A percentile compares a stretch with the other conserved stretches of the same genome.
Conservation (phyloP, 163 green algal species). For the Prototheca wickerhamii region DNA sequence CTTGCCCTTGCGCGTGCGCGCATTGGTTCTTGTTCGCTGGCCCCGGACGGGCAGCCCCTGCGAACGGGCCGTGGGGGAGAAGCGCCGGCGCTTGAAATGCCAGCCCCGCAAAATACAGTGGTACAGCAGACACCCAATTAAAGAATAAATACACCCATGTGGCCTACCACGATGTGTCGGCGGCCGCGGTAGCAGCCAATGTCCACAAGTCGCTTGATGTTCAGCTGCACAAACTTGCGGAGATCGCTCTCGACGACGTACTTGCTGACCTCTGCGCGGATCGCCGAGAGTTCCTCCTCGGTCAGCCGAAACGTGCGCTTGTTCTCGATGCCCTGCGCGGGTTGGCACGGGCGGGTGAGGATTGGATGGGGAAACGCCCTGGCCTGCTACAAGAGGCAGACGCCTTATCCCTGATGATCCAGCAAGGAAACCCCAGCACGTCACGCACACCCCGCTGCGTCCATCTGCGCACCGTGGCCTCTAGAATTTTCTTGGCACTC, state of each 20-base stretch:
- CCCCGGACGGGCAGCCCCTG: slow-evolving; percentile 80
- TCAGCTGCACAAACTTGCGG: slow-evolving; percentile 63
- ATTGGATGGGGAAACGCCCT: too few relatives aligned
- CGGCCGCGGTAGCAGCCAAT: slow-evolving; percentile 83
- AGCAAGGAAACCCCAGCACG: slow-evolving; percentile 5
- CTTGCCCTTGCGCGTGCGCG: slow-evolving; percentile 83
- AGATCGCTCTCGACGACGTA: slow-evolving; percentile 95
- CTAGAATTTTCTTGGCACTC: slow-evolving; percentile 81
- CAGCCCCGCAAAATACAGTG: neutral
- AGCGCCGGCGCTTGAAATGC: neutral
- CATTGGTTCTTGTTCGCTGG: slow-evolving; percentile 96
- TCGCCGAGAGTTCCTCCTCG: slow-evolving; percentile 90
- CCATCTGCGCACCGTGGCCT: slow-evolving; percentile 44
- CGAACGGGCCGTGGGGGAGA: neutral
- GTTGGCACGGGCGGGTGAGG: neutral
- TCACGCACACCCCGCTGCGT: neutral
- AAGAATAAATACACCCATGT: neutral
- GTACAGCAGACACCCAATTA: too few relatives aligned
- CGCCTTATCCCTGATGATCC: too few relatives aligned
- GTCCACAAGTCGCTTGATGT: slow-evolving; percentile 92
- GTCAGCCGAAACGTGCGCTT: slow-evolving; percentile 89
- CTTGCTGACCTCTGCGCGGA: slow-evolving; percentile 91
- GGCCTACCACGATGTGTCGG: slow-evolving; percentile 70
- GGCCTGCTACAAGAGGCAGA: too few relatives aligned
- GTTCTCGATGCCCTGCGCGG: slow-evolving; percentile 78